Evolutionary conservation across 192 early-diverging fungal genomes (phyloP).

Genomic region (Diversispora epigaea): DNA sequence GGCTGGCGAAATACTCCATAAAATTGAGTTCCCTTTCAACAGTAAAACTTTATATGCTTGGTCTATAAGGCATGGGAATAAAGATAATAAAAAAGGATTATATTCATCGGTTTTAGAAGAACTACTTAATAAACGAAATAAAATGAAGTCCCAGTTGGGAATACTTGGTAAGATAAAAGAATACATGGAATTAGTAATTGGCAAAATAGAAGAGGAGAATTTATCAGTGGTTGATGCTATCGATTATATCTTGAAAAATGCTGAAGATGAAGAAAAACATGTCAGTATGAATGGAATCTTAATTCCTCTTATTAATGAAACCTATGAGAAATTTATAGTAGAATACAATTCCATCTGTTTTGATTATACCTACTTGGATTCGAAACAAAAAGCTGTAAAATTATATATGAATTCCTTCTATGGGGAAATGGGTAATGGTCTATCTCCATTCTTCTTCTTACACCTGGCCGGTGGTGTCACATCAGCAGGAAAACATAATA

Average conservation of each 20-base stretch:
- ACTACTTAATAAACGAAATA: too few relatives aligned
- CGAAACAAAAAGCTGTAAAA: too few relatives aligned
- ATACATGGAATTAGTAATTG: too few relatives aligned
- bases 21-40: slow-evolving; percentile 4
- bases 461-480: neutral
- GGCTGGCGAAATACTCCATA: neutral
- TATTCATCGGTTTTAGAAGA: too few relatives aligned
- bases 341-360: too few relatives aligned
- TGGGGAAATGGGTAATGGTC: neutral
- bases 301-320: too few relatives aligned
- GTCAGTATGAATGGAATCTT: too few relatives aligned
- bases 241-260: neutral
- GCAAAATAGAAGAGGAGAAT: too few relatives aligned
- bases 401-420: slow-evolving; percentile 28
- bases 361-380: too few relatives aligned
- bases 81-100: neutral
- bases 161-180: neutral
- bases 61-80: neutral
- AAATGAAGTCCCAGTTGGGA: neutral
- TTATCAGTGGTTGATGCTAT: too few relatives aligned
- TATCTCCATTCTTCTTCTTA: neutral
- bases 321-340: too few relatives aligned
- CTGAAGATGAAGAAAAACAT: too few relatives aligned
- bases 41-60: neutral
- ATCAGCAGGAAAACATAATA: neutral